Base-by-base conservation (phyloP, 2,329 filamentous ascomycete genomes). In the Gaeumannomyces tritici region DNA sequence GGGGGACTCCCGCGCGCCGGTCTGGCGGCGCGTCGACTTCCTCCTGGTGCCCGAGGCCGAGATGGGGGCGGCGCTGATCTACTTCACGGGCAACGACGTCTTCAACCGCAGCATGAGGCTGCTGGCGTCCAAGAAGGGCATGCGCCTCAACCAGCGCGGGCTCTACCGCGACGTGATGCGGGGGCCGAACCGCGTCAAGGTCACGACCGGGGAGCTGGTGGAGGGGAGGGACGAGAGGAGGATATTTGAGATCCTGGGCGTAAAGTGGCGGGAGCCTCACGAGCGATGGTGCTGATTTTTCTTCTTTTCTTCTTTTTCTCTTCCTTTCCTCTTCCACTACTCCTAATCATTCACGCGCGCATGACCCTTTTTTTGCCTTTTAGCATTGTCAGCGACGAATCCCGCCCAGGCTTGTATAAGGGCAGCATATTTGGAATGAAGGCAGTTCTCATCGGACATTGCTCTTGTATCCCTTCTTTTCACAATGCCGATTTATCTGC, bases 31-130 rank as follows among this genome's bases (percentile, higher is more conserved):
- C 2, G 88, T 97, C 64, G 93, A 97, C 71, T 83, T 97, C 26
- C 77, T 97, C 1, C 82, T 96, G 4, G 93, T 96, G 0, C 92
- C 93, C 0, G 86, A 87, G 67, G 79, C 83, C 2, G 88, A 96
- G 73, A 80, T 91, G 60, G 93, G 93, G 1, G 93, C 90, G 0
- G 92, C 93, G 0, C 72, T 97, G 65, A 83, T 97, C n/a, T 97
- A 97, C 71, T 98, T 97, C 70, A 97, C 93, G 0, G 93, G 93
- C 1, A 95, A 97, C 67, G 93, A 96, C 71, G 89, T 96, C 42
- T 97, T 97, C 77, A 97, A 97, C 73, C 81, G 93, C 21, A 96
- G 90, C 70, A 84, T 97, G 72, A 79, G 93, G 66, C 75, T 73
- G 21, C 73, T 97, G 66, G 91, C 92, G 18, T 84, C 86, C 54